Conservation (phyloP, 2,329 filamentous ascomycete genomes). For the Alternaria incomplexa region DNA sequence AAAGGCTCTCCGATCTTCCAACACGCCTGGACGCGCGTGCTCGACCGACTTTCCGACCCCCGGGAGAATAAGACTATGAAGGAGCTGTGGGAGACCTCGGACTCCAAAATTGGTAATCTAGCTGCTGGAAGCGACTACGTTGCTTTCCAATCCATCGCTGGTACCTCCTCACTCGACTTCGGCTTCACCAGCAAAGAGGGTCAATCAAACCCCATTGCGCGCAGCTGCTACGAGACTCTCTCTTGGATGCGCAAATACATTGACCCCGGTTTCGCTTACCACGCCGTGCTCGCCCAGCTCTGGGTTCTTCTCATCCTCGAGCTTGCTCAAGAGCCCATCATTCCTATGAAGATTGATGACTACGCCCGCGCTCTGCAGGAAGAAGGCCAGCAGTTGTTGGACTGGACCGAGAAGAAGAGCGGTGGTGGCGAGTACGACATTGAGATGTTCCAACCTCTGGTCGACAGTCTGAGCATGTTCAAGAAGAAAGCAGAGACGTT, state of each 20-base stretch:
- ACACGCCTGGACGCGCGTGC: conserved; percentile 71
- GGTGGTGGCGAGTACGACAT: conserved; percentile 47
- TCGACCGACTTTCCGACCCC: conserved; percentile 78
- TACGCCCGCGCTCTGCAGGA: conserved; percentile 71
- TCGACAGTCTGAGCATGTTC: conserved; percentile 68
- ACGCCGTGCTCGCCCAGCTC: conserved; percentile 78
- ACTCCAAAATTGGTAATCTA: conserved; percentile 67
- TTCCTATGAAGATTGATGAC: conserved; percentile 79
- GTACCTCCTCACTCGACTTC: conserved; percentile 86
- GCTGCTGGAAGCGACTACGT: conserved; percentile 83
- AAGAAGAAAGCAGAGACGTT: conserved; percentile 68
- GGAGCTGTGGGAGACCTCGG: conserved; percentile 74
- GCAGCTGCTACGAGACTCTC: conserved; percentile 89
- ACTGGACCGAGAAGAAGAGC: conserved; percentile 63
- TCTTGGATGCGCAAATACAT: conserved; percentile 82
- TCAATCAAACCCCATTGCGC: conserved; percentile 66
- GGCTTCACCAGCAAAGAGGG: conserved; percentile 64
- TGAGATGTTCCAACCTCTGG: conserved; percentile 63
- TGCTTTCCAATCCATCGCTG: conserved; percentile 89
- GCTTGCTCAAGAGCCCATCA: conserved; percentile 77
- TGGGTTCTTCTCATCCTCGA: conserved; percentile 85
- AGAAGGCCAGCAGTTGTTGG: conserved; percentile 72
- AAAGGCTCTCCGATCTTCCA: conserved; percentile 81
- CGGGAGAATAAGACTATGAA: conserved; percentile 72
- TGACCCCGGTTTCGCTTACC: conserved; percentile 84